Conservation (phyloP, 768 basidiomycete genomes). For the Suillus subalutaceus region DNA sequence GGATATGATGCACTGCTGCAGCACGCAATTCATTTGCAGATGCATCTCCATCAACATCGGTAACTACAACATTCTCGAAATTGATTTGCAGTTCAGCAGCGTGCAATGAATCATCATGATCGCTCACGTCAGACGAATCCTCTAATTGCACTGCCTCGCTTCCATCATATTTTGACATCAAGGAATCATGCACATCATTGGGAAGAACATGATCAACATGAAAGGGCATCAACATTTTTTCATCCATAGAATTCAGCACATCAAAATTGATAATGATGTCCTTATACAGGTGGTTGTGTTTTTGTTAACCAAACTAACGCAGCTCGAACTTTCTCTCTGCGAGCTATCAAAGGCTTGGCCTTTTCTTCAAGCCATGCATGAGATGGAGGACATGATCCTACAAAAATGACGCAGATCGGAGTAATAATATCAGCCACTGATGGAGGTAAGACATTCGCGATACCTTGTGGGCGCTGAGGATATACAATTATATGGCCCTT, state of each 20-base stretch:
- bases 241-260: conserved; percentile 21
- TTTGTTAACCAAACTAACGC: conserved; percentile 42
- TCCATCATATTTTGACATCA: conserved; percentile 22
- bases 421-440: too few relatives aligned
- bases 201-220: conserved; percentile 30
- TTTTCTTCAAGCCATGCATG: conserved; percentile 35
- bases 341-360: conserved; percentile 40
- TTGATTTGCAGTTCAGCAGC: background rate
- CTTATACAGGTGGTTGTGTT: conserved; percentile 38
- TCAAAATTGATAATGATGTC: conserved; percentile 30
- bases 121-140: too few relatives aligned
- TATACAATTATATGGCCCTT: too few relatives aligned
- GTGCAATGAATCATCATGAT: too few relatives aligned
- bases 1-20: background rate
- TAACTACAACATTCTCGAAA: conserved; percentile 32
- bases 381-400: too few relatives aligned
- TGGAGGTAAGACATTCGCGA: too few relatives aligned
- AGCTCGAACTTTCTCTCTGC: conserved; percentile 30
- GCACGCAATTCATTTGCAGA: background rate
- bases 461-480: too few relatives aligned
- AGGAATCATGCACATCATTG: conserved; percentile 12
- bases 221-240: conserved; percentile 27
- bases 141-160: background rate
- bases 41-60: conserved; percentile 27
- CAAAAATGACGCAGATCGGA: too few relatives aligned